A percentile compares a stretch with the other conserved stretches of the same genome.
Conservation (phyloP, 2,329 filamentous ascomycete species). For the Aspergillus udagawae region DNA sequence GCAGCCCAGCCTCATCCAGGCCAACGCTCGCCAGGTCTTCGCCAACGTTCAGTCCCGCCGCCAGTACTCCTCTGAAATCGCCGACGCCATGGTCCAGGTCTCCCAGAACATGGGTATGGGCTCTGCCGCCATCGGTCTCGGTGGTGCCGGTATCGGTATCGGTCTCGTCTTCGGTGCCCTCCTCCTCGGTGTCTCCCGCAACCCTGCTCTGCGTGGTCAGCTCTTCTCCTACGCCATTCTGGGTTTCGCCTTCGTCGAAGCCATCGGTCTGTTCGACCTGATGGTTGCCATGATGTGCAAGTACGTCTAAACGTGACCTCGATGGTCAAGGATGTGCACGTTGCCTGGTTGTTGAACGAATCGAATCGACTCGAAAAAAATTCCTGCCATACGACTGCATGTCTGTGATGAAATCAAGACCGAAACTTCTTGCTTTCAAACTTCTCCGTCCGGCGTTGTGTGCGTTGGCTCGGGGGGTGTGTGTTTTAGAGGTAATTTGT, state of each 20-base stretch:
- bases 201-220: constrained; percentile 90
- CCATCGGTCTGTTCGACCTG: constrained; percentile 72
- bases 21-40: constrained; percentile 60
- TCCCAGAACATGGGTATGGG: constrained; percentile 90
- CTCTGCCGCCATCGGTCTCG: constrained; percentile 85
- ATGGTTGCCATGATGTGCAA: constrained; percentile 95
- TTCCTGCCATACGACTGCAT: no score
- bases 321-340: background rate
- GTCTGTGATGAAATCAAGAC: background rate
- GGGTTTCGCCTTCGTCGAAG: constrained; percentile 92
- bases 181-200: constrained; percentile 84
- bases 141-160: constrained; percentile 91
- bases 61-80: constrained; percentile 83
- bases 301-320: constrained; percentile 55
- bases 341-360: background rate
- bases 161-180: constrained; percentile 90
- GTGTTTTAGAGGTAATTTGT: constrained; percentile 17
- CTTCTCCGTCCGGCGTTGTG: background rate
- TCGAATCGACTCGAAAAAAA: background rate
- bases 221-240: constrained; percentile 96
- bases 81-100: constrained; percentile 79
- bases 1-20: constrained; percentile 64
- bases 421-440: background rate
- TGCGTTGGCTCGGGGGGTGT: background rate
- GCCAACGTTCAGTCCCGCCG: constrained; percentile 60